Percentiles rank a stretch among this genome's conserved stretches.
phyloP scores from a whole-genome alignment of 768 basidiomycete species.

The Paxillus rubicundulus region DNA sequence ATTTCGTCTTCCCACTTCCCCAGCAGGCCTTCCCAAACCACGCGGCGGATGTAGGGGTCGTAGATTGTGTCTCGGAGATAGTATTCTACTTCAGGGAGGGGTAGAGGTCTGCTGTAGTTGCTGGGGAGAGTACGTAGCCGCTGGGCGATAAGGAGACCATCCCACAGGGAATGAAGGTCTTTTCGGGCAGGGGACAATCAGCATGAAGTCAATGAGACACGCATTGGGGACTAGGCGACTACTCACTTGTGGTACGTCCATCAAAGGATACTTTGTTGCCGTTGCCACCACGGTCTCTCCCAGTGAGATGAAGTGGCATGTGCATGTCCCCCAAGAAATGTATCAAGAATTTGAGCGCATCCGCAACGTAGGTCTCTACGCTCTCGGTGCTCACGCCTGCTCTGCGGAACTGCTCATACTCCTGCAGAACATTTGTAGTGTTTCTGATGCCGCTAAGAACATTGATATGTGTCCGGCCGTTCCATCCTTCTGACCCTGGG shows the following conservation, averaged over 20 bases:
- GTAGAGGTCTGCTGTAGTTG: slow-evolving; percentile 79
- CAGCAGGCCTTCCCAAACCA: slow-evolving; percentile 83
- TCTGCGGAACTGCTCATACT: slow-evolving; percentile 36
- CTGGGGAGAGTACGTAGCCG: slow-evolving; percentile 65
- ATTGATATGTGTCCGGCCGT: slow-evolving; percentile 52
- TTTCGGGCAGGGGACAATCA: background rate
- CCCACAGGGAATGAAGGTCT: slow-evolving; percentile 91
- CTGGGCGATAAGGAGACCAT: slow-evolving; percentile 76
- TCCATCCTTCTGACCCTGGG: slow-evolving; percentile 76
- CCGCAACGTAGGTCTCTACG: slow-evolving; percentile 48
- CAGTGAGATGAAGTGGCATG: slow-evolving; percentile 89
- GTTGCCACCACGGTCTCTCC: slow-evolving; percentile 87
- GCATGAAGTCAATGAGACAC: background rate
- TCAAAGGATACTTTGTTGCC: slow-evolving; percentile 72
- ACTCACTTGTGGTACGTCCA: slow-evolving; percentile 66
- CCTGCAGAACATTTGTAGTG: slow-evolving; percentile 59
- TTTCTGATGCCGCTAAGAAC: slow-evolving; percentile 80
- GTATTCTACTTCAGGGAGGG: slow-evolving; percentile 61
- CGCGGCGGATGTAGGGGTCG: slow-evolving; percentile 81
- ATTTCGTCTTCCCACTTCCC: slow-evolving; percentile 62
- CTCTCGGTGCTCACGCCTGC: background rate
- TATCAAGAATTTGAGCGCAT: slow-evolving; percentile 88
- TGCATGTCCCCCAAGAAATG: slow-evolving; percentile 95
- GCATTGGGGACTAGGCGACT: background rate
- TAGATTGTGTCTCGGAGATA: slow-evolving; percentile 78